Conservation (phyloP, 75 land plant genomes). For the Ceratopteris richardii region DNA sequence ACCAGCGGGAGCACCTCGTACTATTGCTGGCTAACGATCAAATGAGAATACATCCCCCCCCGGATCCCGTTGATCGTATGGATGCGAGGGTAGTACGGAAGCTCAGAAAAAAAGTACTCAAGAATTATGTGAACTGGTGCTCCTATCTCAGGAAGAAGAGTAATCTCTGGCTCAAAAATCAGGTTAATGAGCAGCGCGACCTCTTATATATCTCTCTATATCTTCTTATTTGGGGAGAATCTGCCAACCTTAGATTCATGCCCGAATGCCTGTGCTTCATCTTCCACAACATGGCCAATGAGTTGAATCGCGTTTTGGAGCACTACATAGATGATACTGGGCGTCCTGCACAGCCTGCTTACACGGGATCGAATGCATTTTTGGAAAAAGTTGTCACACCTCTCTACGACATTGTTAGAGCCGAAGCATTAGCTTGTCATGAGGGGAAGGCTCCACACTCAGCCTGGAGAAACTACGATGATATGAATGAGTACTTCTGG, state of each 20-base stretch:
- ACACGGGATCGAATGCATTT: constrained; percentile 53
- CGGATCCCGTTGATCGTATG: constrained; percentile 57
- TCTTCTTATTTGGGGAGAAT: constrained; percentile 88
- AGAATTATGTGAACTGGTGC: constrained; percentile 77
- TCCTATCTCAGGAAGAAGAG: constrained; percentile 22
- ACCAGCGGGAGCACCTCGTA: constrained; percentile 93
- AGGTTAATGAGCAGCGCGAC: constrained; percentile 41
- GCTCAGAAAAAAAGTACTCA: constrained; percentile 51
- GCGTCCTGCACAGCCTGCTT: constrained; percentile 5
- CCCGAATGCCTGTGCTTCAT: constrained; percentile 84
- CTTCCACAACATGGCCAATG: constrained; percentile 76
- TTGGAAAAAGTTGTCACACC: constrained; percentile 53
- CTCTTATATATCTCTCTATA: constrained; percentile 69
- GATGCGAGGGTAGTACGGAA: constrained; percentile 44
- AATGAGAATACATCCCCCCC: constrained; percentile 76
- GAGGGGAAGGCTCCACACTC: constrained; percentile 43
- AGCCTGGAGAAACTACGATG: constrained; percentile 90
- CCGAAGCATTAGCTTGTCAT: constrained; percentile 32
- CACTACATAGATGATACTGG: neutral
- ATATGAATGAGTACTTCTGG: constrained; percentile 91
- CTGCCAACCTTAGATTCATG: constrained; percentile 69
- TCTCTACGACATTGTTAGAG: constrained; percentile 47
- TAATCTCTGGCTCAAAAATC: constrained; percentile 23
- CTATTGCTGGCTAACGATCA: constrained; percentile 87
- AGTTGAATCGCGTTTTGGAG: constrained; percentile 57